Evolutionary conservation across 192 early-diverging fungal species (phyloP).

Genomic region (Phlyctochytrium arcticum): DNA sequence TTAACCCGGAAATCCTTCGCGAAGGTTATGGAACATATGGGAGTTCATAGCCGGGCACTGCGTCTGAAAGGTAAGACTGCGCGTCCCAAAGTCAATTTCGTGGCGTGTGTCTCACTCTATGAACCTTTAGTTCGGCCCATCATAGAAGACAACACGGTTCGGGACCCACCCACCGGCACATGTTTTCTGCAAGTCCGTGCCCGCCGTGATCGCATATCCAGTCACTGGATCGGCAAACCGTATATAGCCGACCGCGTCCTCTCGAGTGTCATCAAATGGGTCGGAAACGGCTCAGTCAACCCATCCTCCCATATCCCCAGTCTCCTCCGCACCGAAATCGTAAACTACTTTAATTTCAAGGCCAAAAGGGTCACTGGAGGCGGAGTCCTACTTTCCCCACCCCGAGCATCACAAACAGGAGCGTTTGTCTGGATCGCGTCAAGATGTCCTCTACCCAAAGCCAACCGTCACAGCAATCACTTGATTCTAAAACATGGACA

Average conservation of each 20-base stretch:
- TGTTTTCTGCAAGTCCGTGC: conserved; percentile 16
- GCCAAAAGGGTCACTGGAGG: not conserved
- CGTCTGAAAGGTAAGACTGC: not conserved
- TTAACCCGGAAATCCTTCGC: conserved; percentile 29
- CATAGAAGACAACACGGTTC: conserved; percentile 4
- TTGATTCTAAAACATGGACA: not conserved
- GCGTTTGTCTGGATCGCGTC: conserved; percentile 13
- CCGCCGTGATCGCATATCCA: not conserved
- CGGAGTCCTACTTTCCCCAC: conserved; percentile 1
- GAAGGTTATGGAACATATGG: conserved; percentile 40
- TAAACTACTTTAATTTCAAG: not conserved
- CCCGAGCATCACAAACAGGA: not conserved
- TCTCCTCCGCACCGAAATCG: not conserved
- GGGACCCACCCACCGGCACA: conserved; percentile 22
- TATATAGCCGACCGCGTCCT: conserved; percentile 15
- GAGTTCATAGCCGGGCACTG: conserved; percentile 26
- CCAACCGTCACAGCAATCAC: not conserved
- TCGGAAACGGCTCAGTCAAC: not conserved
- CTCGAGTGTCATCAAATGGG: not conserved
- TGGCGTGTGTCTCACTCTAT: not conserved
- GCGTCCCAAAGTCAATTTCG: not conserved
- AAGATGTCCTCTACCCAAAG: not conserved
- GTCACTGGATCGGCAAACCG: conserved; percentile 20
- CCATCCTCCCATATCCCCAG: not conserved
- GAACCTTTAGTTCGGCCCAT: not conserved